These are phyloP conservation scores for Mycocentrospora acerina DNA, from an alignment of 2,329 filamentous ascomycete species.

Conservation along the genomic window DNA sequence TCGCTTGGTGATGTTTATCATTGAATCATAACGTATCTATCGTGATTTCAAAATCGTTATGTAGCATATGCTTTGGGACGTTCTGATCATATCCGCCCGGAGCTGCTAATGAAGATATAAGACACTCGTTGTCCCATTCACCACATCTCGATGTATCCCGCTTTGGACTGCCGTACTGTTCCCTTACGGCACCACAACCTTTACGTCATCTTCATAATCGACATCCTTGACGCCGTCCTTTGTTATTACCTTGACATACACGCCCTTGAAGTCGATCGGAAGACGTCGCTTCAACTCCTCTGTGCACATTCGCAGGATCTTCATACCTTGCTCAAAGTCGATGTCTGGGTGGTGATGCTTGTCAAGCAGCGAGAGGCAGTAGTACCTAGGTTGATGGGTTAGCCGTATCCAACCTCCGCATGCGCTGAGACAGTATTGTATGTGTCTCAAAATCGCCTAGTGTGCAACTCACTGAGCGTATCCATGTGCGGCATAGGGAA, in stretches of 20 bases:
- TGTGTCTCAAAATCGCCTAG: not conserved
- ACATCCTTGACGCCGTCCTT: slow-evolving; percentile 89
- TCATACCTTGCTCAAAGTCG: slow-evolving; percentile 81
- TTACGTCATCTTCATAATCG: slow-evolving; percentile 79
- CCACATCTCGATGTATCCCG: too few relatives aligned
- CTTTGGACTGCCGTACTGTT: not conserved
- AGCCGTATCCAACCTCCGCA: not conserved
- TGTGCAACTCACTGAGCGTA: slow-evolving; percentile 79
- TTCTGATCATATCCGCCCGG: too few relatives aligned
- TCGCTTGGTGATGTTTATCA: too few relatives aligned
- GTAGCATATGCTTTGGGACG: too few relatives aligned
- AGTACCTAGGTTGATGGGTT: slow-evolving; percentile 64
- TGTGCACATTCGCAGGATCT: slow-evolving; percentile 90
- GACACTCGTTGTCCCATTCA: too few relatives aligned
- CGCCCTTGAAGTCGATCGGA: slow-evolving; percentile 98
- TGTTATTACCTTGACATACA: slow-evolving; percentile 88
- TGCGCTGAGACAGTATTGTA: not conserved
- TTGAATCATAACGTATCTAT: too few relatives aligned
- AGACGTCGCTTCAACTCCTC: slow-evolving; percentile 96
- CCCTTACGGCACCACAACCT: slow-evolving; percentile 62
- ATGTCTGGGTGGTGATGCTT: slow-evolving; percentile 99
- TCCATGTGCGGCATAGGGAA: slow-evolving; percentile 95
- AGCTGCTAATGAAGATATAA: too few relatives aligned
- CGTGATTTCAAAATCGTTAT: too few relatives aligned
- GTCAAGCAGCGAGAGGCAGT: slow-evolving; percentile 95